These are phyloP conservation scores for Boeremia exigua DNA, from an alignment of 2,329 filamentous ascomycete genomes.

Conservation along the genomic window DNA sequence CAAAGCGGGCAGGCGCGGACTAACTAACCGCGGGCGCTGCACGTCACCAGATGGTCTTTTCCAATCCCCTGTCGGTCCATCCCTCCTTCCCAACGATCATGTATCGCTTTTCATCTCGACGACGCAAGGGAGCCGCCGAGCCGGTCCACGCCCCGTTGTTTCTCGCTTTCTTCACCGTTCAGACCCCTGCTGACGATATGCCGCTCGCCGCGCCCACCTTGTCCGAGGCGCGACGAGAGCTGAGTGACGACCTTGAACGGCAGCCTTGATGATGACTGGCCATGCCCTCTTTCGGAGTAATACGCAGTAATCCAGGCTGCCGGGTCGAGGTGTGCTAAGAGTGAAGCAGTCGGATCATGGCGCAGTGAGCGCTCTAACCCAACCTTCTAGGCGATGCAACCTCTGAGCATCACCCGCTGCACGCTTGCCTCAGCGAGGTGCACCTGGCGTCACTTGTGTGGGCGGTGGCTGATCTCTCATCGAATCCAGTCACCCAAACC, in stretches of 20 bases:
- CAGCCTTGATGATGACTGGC: constrained; percentile 25
- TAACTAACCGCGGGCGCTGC: constrained; percentile 41
- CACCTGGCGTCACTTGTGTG: constrained; percentile 26
- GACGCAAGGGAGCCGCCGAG: constrained; percentile 28
- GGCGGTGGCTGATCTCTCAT: constrained; percentile 16
- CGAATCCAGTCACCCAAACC: constrained; percentile 15
- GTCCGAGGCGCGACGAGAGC: constrained; percentile 14
- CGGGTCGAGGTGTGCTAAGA: constrained; percentile 37
- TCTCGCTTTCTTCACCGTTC: constrained; percentile 24
- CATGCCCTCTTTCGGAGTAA: constrained; percentile 43
- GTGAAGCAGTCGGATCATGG: constrained; percentile 40
- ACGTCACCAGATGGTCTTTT: constrained; percentile 41
- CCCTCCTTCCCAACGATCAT: constrained; percentile 27
- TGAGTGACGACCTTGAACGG: constrained; percentile 14
- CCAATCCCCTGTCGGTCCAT: constrained; percentile 29
- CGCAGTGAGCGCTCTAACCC: constrained; percentile 31
- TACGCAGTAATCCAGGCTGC: constrained; percentile 42
- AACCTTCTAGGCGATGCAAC: constrained; percentile 36
- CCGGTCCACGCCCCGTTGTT: constrained; percentile 21
- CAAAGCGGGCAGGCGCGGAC: constrained; percentile 29
- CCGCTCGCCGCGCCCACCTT: constrained; percentile 27
- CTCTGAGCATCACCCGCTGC: constrained; percentile 30
- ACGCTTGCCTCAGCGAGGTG: constrained; percentile 17
- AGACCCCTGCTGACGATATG: constrained; percentile 23
- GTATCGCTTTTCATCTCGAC: constrained; percentile 21